phyloP scores from a whole-genome alignment of 129 eudicot genomes.

The Saposhnikovia divaricata region DNA sequence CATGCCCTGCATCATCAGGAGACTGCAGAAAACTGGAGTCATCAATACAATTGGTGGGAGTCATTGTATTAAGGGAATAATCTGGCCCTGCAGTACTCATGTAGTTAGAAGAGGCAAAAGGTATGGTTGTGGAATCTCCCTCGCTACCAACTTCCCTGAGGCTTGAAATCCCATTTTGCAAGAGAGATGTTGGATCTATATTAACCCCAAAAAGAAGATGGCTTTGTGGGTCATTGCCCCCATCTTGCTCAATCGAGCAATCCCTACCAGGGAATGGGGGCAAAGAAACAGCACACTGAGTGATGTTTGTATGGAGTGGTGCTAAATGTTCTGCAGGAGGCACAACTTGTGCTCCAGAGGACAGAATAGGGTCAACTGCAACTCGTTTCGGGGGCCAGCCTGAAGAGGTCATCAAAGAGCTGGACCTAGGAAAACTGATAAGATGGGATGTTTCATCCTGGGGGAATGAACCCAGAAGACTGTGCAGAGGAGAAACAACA shows the following conservation, averaged over 20 bases:
- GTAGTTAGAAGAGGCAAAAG: slow-evolving; percentile 38
- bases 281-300: slow-evolving; percentile 39
- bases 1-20: slow-evolving; percentile 61
- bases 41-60: slow-evolving; percentile 61
- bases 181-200: slow-evolving; percentile 44
- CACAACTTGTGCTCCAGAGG: slow-evolving; percentile 37
- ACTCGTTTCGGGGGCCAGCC: slow-evolving; percentile 67
- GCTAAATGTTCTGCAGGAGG: slow-evolving; percentile 53
- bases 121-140: slow-evolving; percentile 39
- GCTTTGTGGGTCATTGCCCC: slow-evolving; percentile 40
- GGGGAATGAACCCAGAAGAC: slow-evolving; percentile 59
- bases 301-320: slow-evolving; percentile 31
- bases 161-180: slow-evolving; percentile 54
- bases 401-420: slow-evolving; percentile 43
- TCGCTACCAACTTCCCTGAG: slow-evolving; percentile 34
- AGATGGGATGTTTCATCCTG: slow-evolving; percentile 54
- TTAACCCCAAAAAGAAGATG: slow-evolving; percentile 58
- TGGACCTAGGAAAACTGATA: slow-evolving; percentile 39
- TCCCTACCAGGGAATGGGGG: slow-evolving; percentile 81
- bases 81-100: slow-evolving; percentile 34
- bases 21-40: slow-evolving; percentile 78
- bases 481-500: slow-evolving; percentile 37
- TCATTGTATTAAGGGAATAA: slow-evolving; percentile 55
- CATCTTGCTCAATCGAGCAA: slow-evolving; percentile 42
- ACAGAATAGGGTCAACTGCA: slow-evolving; percentile 57